phyloP scores from a whole-genome alignment of 2,329 filamentous ascomycete species.

The Uncinocarpus reesii region DNA sequence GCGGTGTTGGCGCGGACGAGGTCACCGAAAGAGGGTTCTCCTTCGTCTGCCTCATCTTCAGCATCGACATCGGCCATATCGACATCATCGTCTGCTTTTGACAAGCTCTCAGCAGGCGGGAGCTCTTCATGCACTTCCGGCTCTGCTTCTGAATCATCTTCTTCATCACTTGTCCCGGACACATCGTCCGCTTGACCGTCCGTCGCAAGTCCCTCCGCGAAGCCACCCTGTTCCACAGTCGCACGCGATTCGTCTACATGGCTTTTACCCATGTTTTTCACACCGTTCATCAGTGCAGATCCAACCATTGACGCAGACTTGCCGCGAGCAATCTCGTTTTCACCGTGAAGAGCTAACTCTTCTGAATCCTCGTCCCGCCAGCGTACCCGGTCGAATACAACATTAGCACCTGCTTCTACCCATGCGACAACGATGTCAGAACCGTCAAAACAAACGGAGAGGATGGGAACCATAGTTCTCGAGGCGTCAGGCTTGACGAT shows the following conservation, averaged over 20 bases:
- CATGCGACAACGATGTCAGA: constrained; percentile 40
- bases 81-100: constrained; percentile 23
- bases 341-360: constrained; percentile 36
- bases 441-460: constrained; percentile 38
- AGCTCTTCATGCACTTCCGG: not conserved
- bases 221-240: constrained; percentile 42
- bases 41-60: constrained; percentile 36
- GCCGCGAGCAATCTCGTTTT: constrained; percentile 36
- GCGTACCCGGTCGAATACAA: constrained; percentile 41
- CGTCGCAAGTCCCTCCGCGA: constrained; percentile 34
- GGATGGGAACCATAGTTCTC: constrained; percentile 33
- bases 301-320: constrained; percentile 36
- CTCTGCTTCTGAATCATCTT: constrained; percentile 18
- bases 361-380: constrained; percentile 39
- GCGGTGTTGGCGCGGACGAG: constrained; percentile 59
- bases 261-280: constrained; percentile 41
- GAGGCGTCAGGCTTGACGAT: constrained; percentile 35
- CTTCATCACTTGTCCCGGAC: constrained; percentile 23
- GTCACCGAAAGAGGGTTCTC: constrained; percentile 73
- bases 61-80: constrained; percentile 33
- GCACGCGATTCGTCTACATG: constrained; percentile 50
- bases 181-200: constrained; percentile 26
- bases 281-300: constrained; percentile 44
- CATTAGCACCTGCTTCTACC: constrained; percentile 41
- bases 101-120: not conserved